These are phyloP conservation scores for Zelonia costaricensis DNA, from an alignment of 208 protist species.

Conservation along the genomic window DNA sequence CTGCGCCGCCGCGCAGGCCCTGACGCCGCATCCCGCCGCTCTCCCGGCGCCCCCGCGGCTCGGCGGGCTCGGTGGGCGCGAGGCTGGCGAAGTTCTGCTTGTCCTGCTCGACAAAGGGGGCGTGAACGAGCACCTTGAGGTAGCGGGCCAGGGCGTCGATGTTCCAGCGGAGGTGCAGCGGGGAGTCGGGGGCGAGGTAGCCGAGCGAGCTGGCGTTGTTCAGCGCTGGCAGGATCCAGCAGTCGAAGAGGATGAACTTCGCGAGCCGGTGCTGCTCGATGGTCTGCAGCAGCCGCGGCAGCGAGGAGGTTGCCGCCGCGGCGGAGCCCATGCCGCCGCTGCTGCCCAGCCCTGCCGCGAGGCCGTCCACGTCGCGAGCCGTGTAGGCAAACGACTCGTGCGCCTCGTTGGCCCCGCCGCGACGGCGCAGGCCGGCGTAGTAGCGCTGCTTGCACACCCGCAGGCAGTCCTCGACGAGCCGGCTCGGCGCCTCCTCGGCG, in stretches of 20 bases:
- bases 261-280: constrained; percentile 78
- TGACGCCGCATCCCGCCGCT: background rate
- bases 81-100: constrained; percentile 16
- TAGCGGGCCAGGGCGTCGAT: constrained; percentile 88
- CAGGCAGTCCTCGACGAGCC: constrained; percentile 22
- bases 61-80: background rate
- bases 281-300: constrained; percentile 57
- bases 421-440: constrained; percentile 14
- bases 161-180: constrained; percentile 87
- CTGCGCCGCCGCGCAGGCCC: background rate
- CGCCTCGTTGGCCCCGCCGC: background rate
- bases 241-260: constrained; percentile 90
- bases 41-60: background rate
- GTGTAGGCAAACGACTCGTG: background rate
- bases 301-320: constrained; percentile 17
- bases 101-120: constrained; percentile 55
- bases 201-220: constrained; percentile 76
- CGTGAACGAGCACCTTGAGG: constrained; percentile 84
- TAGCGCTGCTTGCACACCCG: constrained; percentile 32
- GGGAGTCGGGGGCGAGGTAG: constrained; percentile 59
- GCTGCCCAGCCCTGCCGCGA: constrained; percentile 15
- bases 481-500: constrained; percentile 4
- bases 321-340: constrained; percentile 25
- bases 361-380: background rate
- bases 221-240: constrained; percentile 82